phyloP scores from a whole-genome alignment of 2,329 filamentous ascomycete species.

The Huntiella bhutanensis region DNA sequence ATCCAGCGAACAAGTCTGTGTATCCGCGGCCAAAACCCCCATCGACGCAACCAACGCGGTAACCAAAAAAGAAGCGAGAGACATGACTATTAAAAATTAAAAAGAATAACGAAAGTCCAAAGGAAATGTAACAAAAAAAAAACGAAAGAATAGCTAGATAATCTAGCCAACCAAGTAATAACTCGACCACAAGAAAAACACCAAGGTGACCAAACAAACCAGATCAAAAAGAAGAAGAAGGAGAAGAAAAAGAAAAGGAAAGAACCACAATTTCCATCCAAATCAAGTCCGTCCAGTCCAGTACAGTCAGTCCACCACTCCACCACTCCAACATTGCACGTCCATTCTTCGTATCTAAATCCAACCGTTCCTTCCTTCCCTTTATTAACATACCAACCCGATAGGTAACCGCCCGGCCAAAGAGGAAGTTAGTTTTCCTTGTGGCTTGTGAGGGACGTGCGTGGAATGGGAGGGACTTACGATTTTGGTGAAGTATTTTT shows the following conservation, averaged over 20 bases:
- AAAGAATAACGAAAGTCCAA: not conserved
- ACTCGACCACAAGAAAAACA: not conserved
- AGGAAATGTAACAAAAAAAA: not conserved
- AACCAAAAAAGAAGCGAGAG: not conserved
- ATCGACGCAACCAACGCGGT: conserved; percentile 1
- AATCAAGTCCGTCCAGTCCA: too few relatives aligned
- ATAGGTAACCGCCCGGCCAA: too few relatives aligned
- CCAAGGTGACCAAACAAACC: not conserved
- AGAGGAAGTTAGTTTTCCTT: too few relatives aligned
- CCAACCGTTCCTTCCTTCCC: too few relatives aligned
- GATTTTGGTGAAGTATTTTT: too few relatives aligned
- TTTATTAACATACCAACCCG: too few relatives aligned
- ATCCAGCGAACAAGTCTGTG: conserved; percentile 26
- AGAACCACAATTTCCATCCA: too few relatives aligned
- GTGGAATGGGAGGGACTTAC: too few relatives aligned
- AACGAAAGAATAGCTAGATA: not conserved
- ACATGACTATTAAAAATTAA: conserved; percentile 2
- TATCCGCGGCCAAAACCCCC: conserved; percentile 5
- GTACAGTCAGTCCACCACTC: too few relatives aligned
- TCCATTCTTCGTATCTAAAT: too few relatives aligned
- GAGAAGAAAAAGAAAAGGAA: not conserved
- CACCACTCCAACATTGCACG: too few relatives aligned
- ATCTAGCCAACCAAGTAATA: not conserved
- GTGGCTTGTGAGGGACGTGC: too few relatives aligned
- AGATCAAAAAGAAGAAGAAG: not conserved